These are phyloP conservation scores for Cynanchum wilfordii DNA, from an alignment of 257 asterid genomes.

Conservation along the genomic window DNA sequence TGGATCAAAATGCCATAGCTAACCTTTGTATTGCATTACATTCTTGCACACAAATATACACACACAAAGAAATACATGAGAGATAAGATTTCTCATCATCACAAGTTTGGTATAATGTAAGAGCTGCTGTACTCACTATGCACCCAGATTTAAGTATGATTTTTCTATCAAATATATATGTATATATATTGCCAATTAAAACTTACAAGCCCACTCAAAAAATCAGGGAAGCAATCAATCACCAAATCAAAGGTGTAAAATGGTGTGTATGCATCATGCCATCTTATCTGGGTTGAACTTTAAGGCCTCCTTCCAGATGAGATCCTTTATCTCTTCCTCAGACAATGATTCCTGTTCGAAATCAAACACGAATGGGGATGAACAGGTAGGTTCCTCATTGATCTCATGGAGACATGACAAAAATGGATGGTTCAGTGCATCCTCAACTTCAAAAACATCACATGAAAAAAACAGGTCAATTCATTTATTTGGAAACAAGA, in stretches of 20 bases:
- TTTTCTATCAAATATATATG: neutral
- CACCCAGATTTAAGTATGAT: neutral
- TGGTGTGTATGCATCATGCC: neutral
- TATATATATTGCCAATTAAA: neutral
- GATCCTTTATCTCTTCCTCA: conserved; percentile 85
- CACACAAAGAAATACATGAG: neutral
- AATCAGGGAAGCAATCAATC: conserved; percentile 13
- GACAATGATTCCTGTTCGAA: conserved; percentile 68
- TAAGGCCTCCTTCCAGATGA: conserved; percentile 74
- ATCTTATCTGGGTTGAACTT: conserved; percentile 60
- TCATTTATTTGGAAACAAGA: conserved; percentile 12
- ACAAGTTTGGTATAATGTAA: neutral
- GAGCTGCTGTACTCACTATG: neutral
- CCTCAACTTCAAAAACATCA: conserved; percentile 51
- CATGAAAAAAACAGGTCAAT: neutral
- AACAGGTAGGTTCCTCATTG: conserved; percentile 79
- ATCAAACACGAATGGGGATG: conserved; percentile 69
- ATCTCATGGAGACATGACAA: conserved; percentile 78
- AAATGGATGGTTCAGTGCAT: conserved; percentile 77
- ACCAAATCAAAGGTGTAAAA: neutral
- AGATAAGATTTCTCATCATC: neutral
- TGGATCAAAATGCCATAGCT: no score
- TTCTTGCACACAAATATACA: neutral
- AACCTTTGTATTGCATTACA: neutral
- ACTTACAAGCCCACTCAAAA: conserved; percentile 14